Conservation (phyloP, 805 yeast genomes). For the Maudiozyma turicensis region DNA sequence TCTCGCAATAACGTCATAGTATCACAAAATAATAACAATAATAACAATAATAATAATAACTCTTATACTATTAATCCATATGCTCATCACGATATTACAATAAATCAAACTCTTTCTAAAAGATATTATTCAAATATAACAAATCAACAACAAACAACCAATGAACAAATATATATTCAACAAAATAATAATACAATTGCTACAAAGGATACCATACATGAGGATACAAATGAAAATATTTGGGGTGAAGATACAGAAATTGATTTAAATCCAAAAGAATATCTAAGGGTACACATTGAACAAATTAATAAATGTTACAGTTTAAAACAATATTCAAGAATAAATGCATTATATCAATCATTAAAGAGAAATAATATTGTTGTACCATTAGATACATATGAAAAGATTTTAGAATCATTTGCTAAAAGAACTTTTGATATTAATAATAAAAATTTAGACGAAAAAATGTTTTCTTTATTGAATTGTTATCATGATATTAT, state of each 20-base stretch:
- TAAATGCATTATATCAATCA: conserved; percentile 33
- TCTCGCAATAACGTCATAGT: no score
- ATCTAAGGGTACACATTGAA: conserved; percentile 22
- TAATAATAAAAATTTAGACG: conserved; percentile 46
- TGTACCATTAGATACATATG: conserved; percentile 45
- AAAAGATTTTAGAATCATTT: conserved; percentile 46
- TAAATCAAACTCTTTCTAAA: conserved; percentile 1
- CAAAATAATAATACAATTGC: background rate
- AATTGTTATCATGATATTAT: conserved; percentile 63
- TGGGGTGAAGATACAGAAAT: conserved; percentile 28
- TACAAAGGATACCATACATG: background rate
- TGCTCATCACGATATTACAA: background rate
- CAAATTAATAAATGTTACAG: conserved; percentile 25
- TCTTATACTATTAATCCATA: background rate
- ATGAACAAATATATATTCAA: background rate
- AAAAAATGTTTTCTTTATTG: conserved; percentile 49
- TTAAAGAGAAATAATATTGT: conserved; percentile 34
- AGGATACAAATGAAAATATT: conserved; percentile 1
- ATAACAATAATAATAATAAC: background rate
- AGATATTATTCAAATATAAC: conserved; percentile 5
- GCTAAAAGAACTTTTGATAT: conserved; percentile 40
- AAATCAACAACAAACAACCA: background rate
- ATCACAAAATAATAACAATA: background rate
- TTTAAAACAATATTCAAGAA: conserved; percentile 26
- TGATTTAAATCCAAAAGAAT: conserved; percentile 24